These are phyloP conservation scores for Suhomyces xylopsoci DNA, from an alignment of 805 yeast species.

Conservation along the genomic window DNA sequence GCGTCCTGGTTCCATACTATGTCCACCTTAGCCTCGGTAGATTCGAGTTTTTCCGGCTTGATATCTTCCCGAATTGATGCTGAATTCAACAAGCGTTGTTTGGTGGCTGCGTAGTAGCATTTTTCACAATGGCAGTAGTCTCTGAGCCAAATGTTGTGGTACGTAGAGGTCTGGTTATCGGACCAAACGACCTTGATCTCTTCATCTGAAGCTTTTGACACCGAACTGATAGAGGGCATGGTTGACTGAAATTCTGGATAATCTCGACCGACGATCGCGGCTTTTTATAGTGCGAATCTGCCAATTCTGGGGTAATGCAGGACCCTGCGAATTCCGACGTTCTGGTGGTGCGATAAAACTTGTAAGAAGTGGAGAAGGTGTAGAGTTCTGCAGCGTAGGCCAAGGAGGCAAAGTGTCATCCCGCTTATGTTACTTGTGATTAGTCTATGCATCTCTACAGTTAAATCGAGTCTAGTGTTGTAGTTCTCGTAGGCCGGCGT, in stretches of 20 bases:
- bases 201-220: neutral
- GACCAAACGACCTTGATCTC: slow-evolving; percentile 6
- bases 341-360: neutral
- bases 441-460: neutral
- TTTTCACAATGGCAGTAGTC: slow-evolving; percentile 59
- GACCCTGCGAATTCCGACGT: neutral
- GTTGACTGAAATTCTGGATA: neutral
- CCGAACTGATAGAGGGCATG: neutral
- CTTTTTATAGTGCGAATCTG: neutral
- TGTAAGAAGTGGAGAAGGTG: too few relatives aligned
- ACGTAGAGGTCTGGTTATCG: slow-evolving; percentile 4
- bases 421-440: neutral
- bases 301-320: neutral
- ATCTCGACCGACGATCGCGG: neutral
- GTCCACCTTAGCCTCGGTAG: slow-evolving; percentile 14
- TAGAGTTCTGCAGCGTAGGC: too few relatives aligned
- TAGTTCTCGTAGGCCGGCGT: neutral
- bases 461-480: too few relatives aligned
- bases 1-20: slow-evolving; percentile 39
- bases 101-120: slow-evolving; percentile 54
- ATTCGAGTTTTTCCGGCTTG: slow-evolving; percentile 7
- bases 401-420: neutral
- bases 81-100: slow-evolving; percentile 58
- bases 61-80: slow-evolving; percentile 36
- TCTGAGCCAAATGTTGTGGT: slow-evolving; percentile 58